These are phyloP conservation scores for Isoetes engelmannii DNA, from an alignment of 83 land plant species.

Conservation along the genomic window DNA sequence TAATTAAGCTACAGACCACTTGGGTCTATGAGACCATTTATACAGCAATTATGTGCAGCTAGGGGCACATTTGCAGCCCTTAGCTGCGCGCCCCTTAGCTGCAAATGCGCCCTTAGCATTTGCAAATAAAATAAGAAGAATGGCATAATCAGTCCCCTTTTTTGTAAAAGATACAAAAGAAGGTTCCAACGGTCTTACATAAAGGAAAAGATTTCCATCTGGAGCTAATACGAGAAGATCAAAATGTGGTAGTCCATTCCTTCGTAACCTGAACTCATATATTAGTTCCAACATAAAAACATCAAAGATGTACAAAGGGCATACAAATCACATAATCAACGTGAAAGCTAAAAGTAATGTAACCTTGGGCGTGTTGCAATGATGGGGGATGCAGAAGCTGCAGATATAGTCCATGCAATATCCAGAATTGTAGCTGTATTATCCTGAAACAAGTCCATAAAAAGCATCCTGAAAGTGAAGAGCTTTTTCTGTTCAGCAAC, in stretches of 20 bases:
- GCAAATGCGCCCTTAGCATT: no score
- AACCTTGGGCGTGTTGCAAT: constrained; percentile 81
- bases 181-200: constrained; percentile 46
- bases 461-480: constrained; percentile 44
- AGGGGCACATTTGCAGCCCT: no score
- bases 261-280: constrained; percentile 3
- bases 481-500: constrained; percentile 53
- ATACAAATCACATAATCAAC: not conserved
- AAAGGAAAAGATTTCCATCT: constrained; percentile 61
- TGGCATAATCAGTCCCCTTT: not conserved
- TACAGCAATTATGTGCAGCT: no score
- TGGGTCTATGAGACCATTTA: no score
- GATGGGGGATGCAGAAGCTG: constrained; percentile 78
- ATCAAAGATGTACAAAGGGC: not conserved
- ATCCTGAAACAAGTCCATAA: constrained; percentile 32
- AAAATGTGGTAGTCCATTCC: constrained; percentile 3
- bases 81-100: no score
- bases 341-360: not conserved
- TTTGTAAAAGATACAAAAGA: not conserved
- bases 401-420: constrained; percentile 74
- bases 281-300: constrained; percentile 2
- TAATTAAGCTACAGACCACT: no score
- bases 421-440: constrained; percentile 27
- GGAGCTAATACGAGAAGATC: constrained; percentile 60
- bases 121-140: not conserved